Evolutionary conservation across 805 yeast genomes (phyloP).

Genomic region (Wickerhamomyces bovis): DNA sequence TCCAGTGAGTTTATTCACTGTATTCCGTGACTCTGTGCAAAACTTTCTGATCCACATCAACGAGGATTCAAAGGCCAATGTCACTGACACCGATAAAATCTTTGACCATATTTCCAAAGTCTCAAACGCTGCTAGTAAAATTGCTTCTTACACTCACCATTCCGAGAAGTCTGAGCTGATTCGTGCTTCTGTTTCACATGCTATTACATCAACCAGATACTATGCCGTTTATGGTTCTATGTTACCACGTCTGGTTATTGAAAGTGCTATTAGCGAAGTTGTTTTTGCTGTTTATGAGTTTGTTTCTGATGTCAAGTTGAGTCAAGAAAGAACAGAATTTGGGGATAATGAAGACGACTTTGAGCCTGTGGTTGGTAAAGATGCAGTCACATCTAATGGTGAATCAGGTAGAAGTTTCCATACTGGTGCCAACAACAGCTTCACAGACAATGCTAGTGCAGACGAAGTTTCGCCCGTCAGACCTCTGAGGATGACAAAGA

Average conservation of each 20-base stretch:
- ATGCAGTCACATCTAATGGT: neutral
- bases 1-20: constrained; percentile 37
- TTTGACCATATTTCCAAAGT: constrained; percentile 48
- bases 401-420: neutral
- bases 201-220: constrained; percentile 72
- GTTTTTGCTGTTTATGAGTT: constrained; percentile 60
- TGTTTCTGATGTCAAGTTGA: constrained; percentile 46
- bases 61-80: constrained; percentile 16
- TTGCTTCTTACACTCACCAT: constrained; percentile 24
- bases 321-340: neutral
- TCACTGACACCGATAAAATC: constrained; percentile 27
- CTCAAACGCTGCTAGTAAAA: constrained; percentile 31
- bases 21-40: constrained; percentile 45
- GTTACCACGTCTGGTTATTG: constrained; percentile 64
- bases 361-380: neutral
- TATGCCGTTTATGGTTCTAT: constrained; percentile 56
- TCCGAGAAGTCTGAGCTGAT: constrained; percentile 42
- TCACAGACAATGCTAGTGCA: neutral
- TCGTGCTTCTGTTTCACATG: constrained; percentile 65
- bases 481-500: constrained; percentile 61
- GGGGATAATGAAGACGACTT: neutral
- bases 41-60: constrained; percentile 33
- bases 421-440: neutral
- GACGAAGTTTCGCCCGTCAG: constrained; percentile 44
- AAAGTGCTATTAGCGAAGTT: constrained; percentile 72